Conservation (phyloP, 805 yeast genomes). For the Saturnispora mendoncae region DNA sequence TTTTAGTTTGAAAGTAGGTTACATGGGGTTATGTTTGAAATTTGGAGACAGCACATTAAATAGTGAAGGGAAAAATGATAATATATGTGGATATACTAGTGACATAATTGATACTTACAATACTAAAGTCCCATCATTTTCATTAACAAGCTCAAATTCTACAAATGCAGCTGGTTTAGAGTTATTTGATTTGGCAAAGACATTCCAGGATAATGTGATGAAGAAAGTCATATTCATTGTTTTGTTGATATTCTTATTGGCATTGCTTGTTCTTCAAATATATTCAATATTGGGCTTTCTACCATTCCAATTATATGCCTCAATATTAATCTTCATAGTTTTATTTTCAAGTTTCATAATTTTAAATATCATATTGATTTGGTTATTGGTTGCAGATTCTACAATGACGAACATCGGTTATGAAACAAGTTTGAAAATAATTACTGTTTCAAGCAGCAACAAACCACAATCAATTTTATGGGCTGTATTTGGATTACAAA, state of each 20-base stretch:
- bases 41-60: conserved; percentile 8
- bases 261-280: conserved; percentile 9
- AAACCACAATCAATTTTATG: conserved; percentile 11
- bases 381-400: conserved; percentile 11
- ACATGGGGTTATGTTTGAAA: conserved; percentile 13
- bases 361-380: conserved; percentile 10
- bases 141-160: conserved; percentile 9
- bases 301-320: conserved; percentile 12
- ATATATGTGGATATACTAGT: conserved; percentile 12
- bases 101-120: conserved; percentile 10
- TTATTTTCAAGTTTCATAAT: conserved; percentile 6
- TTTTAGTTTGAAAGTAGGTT: conserved; percentile 13
- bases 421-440: conserved; percentile 12
- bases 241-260: conserved; percentile 8
- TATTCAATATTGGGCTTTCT: conserved; percentile 10
- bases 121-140: conserved; percentile 12
- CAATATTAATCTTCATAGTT: neutral
- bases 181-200: conserved; percentile 11
- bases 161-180: conserved; percentile 9
- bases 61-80: neutral
- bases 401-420: conserved; percentile 8
- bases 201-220: conserved; percentile 11
- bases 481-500: conserved; percentile 10
- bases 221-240: conserved; percentile 13
- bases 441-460: conserved; percentile 6